phyloP scores from a whole-genome alignment of 2,329 filamentous ascomycete species.

The Emericellopsis cladophorae region DNA sequence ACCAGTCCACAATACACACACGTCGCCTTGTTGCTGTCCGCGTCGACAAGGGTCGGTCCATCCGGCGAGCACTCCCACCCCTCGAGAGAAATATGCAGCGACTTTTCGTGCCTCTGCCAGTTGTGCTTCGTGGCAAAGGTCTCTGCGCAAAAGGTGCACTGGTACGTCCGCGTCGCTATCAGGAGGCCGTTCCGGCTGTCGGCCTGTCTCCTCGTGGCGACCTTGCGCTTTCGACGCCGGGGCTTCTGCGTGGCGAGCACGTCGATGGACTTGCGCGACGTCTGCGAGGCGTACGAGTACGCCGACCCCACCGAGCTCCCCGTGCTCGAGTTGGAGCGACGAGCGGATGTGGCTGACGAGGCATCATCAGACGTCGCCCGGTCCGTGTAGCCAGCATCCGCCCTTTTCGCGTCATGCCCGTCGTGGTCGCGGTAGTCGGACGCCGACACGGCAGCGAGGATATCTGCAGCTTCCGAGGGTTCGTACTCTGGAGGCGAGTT shows the following conservation, averaged over 20 bases:
- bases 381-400: too few relatives aligned
- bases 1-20: slow-evolving; percentile 21
- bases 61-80: slow-evolving; percentile 25
- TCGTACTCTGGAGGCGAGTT: slow-evolving; percentile 13
- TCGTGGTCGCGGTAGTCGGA: neutral
- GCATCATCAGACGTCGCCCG: neutral
- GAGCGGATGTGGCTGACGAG: slow-evolving; percentile 9
- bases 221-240: too few relatives aligned
- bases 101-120: slow-evolving; percentile 34
- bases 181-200: too few relatives aligned
- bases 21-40: slow-evolving; percentile 20
- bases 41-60: slow-evolving; percentile 21
- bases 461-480: slow-evolving; percentile 10
- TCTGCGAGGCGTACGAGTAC: neutral
- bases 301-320: slow-evolving; percentile 4
- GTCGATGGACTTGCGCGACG: neutral
- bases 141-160: slow-evolving; percentile 30
- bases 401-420: too few relatives aligned
- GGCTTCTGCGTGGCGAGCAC: neutral
- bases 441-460: slow-evolving; percentile 9
- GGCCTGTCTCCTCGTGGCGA: too few relatives aligned
- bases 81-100: slow-evolving; percentile 28
- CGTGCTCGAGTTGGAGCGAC: slow-evolving; percentile 7
- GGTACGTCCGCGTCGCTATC: slow-evolving; percentile 8
- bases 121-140: slow-evolving; percentile 28